A percentile compares a stretch with the other conserved stretches of the same genome.
phyloP scores from a whole-genome alignment of 106 monocot genomes.

The Acorus calamus region DNA sequence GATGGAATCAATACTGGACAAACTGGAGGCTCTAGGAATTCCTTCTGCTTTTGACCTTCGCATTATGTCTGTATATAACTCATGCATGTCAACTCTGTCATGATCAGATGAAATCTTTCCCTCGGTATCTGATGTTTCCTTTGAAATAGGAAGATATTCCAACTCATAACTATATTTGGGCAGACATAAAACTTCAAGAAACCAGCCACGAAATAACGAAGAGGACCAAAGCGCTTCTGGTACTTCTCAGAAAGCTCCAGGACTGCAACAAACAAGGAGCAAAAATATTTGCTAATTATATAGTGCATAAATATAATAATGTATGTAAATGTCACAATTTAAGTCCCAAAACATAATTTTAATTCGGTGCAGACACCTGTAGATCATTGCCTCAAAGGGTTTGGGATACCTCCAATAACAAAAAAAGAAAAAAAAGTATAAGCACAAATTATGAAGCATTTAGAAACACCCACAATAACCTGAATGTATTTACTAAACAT shows the following conservation, averaged over 20 bases:
- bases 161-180: constrained; percentile 88
- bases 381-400: no score
- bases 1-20: constrained; percentile 89
- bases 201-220: constrained; percentile 96
- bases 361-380: no score
- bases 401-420: neutral
- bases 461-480: neutral
- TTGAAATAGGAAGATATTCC: constrained; percentile 72
- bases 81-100: constrained; percentile 42
- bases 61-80: constrained; percentile 67
- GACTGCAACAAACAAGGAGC: constrained; percentile 45
- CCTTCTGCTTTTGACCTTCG: constrained; percentile 64
- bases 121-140: constrained; percentile 20
- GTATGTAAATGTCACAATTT: no score
- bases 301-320: neutral
- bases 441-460: neutral
- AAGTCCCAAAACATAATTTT: no score
- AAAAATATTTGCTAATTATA: neutral
- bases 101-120: constrained; percentile 23
- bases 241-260: constrained; percentile 96
- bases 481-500: neutral
- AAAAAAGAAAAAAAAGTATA: neutral
- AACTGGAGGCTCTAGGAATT: constrained; percentile 73
- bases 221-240: constrained; percentile 95
- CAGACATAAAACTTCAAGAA: constrained; percentile 86